Evolutionary conservation across 2,329 filamentous ascomycete species (phyloP), one percentile per base, ranked within the genome.

Genomic region (Aureobasidium uvarum): DNA sequence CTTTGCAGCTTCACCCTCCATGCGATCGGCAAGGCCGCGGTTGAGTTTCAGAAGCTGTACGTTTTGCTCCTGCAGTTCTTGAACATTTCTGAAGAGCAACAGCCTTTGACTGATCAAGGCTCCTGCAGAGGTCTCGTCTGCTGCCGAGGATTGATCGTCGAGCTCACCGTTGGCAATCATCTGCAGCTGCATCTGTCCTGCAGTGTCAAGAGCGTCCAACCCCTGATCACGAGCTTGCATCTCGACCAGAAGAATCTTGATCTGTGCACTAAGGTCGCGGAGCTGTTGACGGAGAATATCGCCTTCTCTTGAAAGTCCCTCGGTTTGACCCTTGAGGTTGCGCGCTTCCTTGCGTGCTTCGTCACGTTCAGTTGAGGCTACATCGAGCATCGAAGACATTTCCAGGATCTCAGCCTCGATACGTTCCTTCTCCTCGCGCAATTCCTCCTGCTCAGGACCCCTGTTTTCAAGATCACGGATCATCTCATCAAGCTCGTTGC

Each of bases 231-330:
- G 86, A 23, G 91, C 87, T 72, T 96, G 89, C 66, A 92, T 84
- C 76, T 96, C 94, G 76, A 96, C 90, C 5, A 97, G 84, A 6
- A 99, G 84, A 73, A 96, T 88, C 75, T 96, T 96, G 69, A 97
- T 86, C 76, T 99, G 93, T 0, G 90, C 88, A 71, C 92, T 92
- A 23, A 96, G 84, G 75, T 98, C 95, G 39, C 94, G 89, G 10
- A 98, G 82, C 74, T 97, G 92, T 69, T 92, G 90, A 60, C 89
- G 89, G 28, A 96, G 81, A 45, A 97, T 91, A 67, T 90, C 88
- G 38, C 85, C 83, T 77, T 98, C 92, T 52, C 81, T 83, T 6
- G 78, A 76, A 31, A 83, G 76, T 20, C 84, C 84, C 66, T 84
- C 83, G 64, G 92, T 83, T 65, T 91, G 85, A n/a, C 85, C 85